Evolutionary conservation across 331 rosid species (phyloP).

Genomic region (Malus hybrid): DNA sequence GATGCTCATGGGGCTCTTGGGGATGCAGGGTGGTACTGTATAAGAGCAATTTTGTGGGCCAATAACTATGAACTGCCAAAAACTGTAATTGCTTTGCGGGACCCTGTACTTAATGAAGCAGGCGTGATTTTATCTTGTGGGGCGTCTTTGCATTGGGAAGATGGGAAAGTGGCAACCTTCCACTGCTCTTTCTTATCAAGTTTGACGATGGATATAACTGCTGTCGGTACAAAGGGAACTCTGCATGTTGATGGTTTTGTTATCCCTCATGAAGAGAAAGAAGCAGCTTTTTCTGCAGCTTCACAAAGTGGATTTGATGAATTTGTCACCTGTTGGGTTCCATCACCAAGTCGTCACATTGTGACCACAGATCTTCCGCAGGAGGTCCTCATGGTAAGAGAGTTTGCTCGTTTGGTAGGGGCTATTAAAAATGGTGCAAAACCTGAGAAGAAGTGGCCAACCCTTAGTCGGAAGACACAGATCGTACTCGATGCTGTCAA

Average conservation of each 20-base stretch:
- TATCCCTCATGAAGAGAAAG: slow-evolving; percentile 58
- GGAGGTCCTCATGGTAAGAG: slow-evolving; percentile 70
- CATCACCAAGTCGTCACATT: slow-evolving; percentile 45
- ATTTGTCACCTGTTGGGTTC: slow-evolving; percentile 44
- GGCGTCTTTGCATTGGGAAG: slow-evolving; percentile 66
- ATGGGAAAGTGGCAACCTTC: slow-evolving; percentile 44
- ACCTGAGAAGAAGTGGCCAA: slow-evolving; percentile 77
- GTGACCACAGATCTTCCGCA: slow-evolving; percentile 62
- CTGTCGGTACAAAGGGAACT: slow-evolving; percentile 70
- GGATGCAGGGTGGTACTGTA: slow-evolving; percentile 83
- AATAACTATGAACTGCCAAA: slow-evolving; percentile 54
- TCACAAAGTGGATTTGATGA: slow-evolving; percentile 50
- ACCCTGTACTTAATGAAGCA: slow-evolving; percentile 33
- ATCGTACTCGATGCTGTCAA: slow-evolving; percentile 76
- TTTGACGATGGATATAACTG: slow-evolving; percentile 57
- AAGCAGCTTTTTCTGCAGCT: slow-evolving; percentile 44
- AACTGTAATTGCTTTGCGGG: slow-evolving; percentile 47
- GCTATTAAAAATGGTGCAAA: slow-evolving; percentile 39
- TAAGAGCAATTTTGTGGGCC: slow-evolving; percentile 61
- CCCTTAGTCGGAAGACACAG: slow-evolving; percentile 80
- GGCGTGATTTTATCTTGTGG: slow-evolving; percentile 76
- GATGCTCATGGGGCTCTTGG: slow-evolving; percentile 80
- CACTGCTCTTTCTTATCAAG: slow-evolving; percentile 41
- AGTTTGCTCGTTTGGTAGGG: slow-evolving; percentile 64
- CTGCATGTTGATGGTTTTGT: slow-evolving; percentile 63